Conservation (phyloP, 2,329 filamentous ascomycete species). For the Chaetomium olivaceum region DNA sequence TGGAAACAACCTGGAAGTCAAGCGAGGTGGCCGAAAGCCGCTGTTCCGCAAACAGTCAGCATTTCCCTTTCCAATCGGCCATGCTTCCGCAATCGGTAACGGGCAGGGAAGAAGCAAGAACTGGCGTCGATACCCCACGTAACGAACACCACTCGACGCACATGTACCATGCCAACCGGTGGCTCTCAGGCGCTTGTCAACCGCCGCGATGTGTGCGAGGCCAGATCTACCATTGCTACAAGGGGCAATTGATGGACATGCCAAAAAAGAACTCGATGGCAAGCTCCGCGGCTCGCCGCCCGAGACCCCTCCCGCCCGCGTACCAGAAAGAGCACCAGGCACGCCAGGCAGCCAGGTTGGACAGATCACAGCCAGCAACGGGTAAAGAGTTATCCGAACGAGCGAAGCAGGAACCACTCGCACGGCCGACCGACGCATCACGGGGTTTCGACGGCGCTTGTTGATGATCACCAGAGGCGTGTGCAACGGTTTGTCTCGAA, state of each 20-base stretch:
- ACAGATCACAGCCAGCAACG: not conserved
- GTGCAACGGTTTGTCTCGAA: conserved; percentile 11
- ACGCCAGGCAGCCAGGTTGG: not conserved
- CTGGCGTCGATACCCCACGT: not conserved
- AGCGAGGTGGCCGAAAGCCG: not conserved
- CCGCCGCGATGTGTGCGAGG: conserved; percentile 3
- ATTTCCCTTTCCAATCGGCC: conserved; percentile 4
- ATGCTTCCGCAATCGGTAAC: not conserved
- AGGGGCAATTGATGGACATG: conserved; percentile 18
- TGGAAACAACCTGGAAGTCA: not conserved
- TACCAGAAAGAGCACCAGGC: not conserved
- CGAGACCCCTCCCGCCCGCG: not conserved
- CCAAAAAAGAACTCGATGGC: not conserved
- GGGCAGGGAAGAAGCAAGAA: not conserved
- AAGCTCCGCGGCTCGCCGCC: not conserved
- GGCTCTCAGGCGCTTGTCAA: conserved; percentile 9
- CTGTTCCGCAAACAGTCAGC: conserved; percentile 8
- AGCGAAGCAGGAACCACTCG: not conserved
- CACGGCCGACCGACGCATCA: not conserved
- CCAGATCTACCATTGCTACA: conserved; percentile 15
- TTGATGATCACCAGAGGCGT: not conserved
- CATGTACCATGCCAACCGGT: not conserved
- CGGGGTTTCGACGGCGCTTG: conserved; percentile 15
- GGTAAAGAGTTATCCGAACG: not conserved
- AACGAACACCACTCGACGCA: too few relatives aligned